Base-by-base conservation (phyloP, 768 basidiomycete genomes). In the Termitomyces sp. region DNA sequence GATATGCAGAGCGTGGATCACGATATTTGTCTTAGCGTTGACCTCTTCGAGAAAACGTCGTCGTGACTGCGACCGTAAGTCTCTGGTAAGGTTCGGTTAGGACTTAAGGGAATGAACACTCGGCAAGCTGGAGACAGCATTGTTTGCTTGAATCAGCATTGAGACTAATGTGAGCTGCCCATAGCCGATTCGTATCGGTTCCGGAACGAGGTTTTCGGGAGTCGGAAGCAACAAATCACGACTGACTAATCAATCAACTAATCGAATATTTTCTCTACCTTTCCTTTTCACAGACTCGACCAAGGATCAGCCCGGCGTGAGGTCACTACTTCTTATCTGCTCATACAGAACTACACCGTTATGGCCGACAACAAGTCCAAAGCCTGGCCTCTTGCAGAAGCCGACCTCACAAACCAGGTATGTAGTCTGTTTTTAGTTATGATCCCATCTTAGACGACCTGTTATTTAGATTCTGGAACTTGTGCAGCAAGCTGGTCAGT, bases 401-500 rank as follows among this genome's bases (percentile, higher is more conserved):
- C 93, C 26, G 75, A 82, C 47, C 80, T 99, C 66, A 97, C 94
- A 67, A 95, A 98, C 80, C 83, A 89, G 63, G 94, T 94, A 63
- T 57, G 83, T 73, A 53, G 45, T 38, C 50, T 26, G 11, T 53
- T n/a, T 14, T 12, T 47, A 42, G 38, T 49, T 37, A 31, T 10
- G 28, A 46, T 23, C 23, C 53, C 26, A 42, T 33, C 38, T 54
- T 50, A 53, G 60, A 56, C 42, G 47, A 37, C 19, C 14, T 35
- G 31, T 17, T 41, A 14, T 37, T 19, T 64, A 96, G 94, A 97
- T 98, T 67, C 82, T 99, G 54, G 96, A 98, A 67, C 80, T 98
- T 56, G 89, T 97, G 33, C 93, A 97, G 70, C 91, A 96, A 74
- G 95, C 96, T 42, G 78, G 84, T n/a, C 89, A 94, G 72, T 97